phyloP scores from a whole-genome alignment of 805 yeast species.

The Kazachstania africana region DNA sequence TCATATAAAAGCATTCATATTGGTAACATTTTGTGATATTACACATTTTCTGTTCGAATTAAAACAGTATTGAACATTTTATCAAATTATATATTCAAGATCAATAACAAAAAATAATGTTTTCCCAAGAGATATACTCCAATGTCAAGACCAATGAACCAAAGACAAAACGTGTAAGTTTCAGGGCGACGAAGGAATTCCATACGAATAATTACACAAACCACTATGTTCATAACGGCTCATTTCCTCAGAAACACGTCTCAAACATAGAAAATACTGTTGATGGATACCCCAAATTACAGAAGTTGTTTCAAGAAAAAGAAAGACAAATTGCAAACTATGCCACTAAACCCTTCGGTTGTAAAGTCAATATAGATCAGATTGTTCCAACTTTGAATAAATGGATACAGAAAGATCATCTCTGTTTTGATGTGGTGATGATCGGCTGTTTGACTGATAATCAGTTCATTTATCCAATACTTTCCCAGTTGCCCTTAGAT shows the following conservation, averaged over 20 bases:
- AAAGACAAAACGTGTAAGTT: conserved; percentile 11
- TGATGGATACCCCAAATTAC: conserved; percentile 80
- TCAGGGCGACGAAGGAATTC: conserved; percentile 18
- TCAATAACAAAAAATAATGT: background rate
- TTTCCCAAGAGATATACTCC: conserved; percentile 1
- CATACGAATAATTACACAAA: conserved; percentile 66
- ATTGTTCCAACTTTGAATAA: conserved; percentile 45
- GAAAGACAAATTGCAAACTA: conserved; percentile 40
- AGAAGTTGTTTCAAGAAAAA: conserved; percentile 55
- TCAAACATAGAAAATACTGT: conserved; percentile 56
- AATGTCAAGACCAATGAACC: background rate
- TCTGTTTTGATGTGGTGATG: conserved; percentile 84
- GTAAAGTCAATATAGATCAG: conserved; percentile 37
- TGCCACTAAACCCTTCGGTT: conserved; percentile 57
- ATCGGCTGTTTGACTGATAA: conserved; percentile 75
- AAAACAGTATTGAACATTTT: too few species aligned
- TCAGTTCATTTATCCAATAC: conserved; percentile 50
- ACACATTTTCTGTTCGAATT: too few species aligned
- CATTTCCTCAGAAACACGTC: conserved; percentile 51
- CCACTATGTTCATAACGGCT: conserved; percentile 50
- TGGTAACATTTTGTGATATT: too few species aligned
- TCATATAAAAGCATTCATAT: too few species aligned
- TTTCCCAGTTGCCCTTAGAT: conserved; percentile 58
- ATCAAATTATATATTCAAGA: too few species aligned
- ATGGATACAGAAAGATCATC: conserved; percentile 48